Evolutionary conservation across 164 flowering plant genomes (phyloP), one percentile per base, ranked within the genome.

Genomic region (Amborella trichopoda): DNA sequence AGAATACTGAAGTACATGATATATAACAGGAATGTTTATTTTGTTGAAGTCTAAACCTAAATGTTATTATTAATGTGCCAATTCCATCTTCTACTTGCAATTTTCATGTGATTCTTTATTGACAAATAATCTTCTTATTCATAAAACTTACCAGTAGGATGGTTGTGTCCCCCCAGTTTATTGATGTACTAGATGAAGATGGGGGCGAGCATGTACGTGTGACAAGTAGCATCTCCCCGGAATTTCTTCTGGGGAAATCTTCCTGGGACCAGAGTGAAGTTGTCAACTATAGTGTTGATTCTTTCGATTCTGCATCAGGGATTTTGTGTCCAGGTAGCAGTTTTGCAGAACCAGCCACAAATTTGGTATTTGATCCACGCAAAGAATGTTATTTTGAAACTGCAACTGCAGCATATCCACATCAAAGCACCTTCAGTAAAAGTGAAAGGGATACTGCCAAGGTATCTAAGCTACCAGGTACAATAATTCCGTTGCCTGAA

Each of bases 221-320:
- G 52, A 46, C 66, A 32, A 43, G 66, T 57, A 70, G 55, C 25
- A 58, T 73, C 18, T 60, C 78, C 39, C 78, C 74, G 49, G 83
- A 81, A 48, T 73, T 62, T 60, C 70, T 80, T 46, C 58, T 76
- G 44, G 90, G 86, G 76, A 59, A 61, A 53, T 32, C 18, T 46
- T 28, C 6, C 13, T 23, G 18, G 14, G 26, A 13, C 52, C 19
- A 28, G 41, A 4, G 48, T 23, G 37, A n/a, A n/a, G n/a, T n/a
- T n/a, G n/a, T n/a, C n/a, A n/a, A n/a, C n/a, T n/a, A n/a, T n/a
- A n/a, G n/a, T n/a, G n/a, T n/a, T n/a, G n/a, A n/a, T n/a, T n/a
- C n/a, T 20, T 19, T 33, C 18, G 42, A 17, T 21, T 27, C 14
- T 12, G 17, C 23, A 26, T 42, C 9, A 5, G 33, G 19, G 13